phyloP scores from a whole-genome alignment of 2,329 filamentous ascomycete species.

The Colletotrichum higginsianum region DNA sequence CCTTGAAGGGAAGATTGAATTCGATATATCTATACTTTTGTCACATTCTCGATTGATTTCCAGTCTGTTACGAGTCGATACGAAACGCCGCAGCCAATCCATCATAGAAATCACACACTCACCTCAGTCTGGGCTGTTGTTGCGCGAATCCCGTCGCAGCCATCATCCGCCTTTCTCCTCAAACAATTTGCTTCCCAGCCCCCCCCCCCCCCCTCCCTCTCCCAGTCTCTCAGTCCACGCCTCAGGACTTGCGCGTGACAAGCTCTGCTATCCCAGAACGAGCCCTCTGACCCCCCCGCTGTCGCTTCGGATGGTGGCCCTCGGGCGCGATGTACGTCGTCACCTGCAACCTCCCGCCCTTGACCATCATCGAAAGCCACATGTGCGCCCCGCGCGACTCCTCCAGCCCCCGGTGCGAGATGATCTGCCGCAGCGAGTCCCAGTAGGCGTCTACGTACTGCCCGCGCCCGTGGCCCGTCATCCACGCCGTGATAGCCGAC shows the following conservation, averaged over 20 bases:
- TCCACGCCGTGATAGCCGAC: constrained; percentile 9
- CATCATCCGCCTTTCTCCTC: too few relatives aligned
- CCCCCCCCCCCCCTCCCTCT: background rate
- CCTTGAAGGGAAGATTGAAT: too few relatives aligned
- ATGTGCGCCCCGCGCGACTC: constrained; percentile 31
- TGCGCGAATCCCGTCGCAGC: too few relatives aligned
- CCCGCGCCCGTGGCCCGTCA: constrained; percentile 11
- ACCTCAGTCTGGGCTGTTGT: too few relatives aligned
- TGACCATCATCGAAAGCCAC: constrained; percentile 8
- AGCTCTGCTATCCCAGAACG: background rate
- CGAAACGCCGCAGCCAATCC: too few relatives aligned
- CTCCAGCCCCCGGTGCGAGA: constrained; percentile 2
- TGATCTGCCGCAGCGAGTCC: constrained; percentile 1
- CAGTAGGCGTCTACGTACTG: constrained; percentile 20
- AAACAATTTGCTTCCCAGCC: background rate
- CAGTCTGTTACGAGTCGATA: too few relatives aligned
- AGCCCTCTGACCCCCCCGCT: background rate
- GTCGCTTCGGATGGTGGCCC: background rate
- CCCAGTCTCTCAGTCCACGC: background rate
- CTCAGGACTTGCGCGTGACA: background rate
- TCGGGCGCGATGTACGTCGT: background rate
- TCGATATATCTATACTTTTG: too few relatives aligned
- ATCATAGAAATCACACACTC: too few relatives aligned
- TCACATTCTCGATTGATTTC: too few relatives aligned
- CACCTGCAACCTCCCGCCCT: background rate